Conservation (phyloP, 306 rosid species). For the Senna siamea region DNA sequence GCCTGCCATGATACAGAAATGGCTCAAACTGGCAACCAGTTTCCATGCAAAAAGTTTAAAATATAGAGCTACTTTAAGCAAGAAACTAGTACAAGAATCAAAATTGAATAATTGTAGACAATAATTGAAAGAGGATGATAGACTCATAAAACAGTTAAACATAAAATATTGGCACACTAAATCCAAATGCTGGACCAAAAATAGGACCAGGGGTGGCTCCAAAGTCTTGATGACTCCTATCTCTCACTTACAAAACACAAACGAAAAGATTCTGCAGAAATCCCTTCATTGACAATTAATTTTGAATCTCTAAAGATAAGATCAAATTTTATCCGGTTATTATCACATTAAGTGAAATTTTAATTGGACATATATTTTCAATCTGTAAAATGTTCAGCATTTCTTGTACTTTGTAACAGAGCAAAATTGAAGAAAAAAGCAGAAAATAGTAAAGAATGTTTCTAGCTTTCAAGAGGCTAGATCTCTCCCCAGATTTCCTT, state of each 20-base stretch:
- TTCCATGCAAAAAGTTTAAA: conserved; percentile 15
- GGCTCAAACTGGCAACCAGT: conserved; percentile 34
- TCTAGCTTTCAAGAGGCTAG: too few relatives aligned
- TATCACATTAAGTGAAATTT: conserved; percentile 18
- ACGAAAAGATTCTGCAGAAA: not conserved
- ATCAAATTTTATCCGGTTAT: conserved; percentile 10
- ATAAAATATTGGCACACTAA: not conserved
- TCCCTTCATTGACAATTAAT: conserved; percentile 15
- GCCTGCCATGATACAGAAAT: conserved; percentile 70
- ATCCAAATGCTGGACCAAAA: not conserved
- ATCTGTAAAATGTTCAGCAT: not conserved
- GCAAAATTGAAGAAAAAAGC: too few relatives aligned
- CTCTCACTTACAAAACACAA: not conserved
- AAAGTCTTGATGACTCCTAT: not conserved
- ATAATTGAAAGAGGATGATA: conserved; percentile 23
- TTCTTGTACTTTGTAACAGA: too few relatives aligned
- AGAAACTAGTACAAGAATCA: conserved; percentile 22
- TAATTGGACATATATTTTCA: not conserved
- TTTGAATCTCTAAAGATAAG: conserved; percentile 28
- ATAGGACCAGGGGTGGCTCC: not conserved
- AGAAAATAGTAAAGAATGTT: too few relatives aligned
- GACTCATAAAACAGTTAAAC: not conserved
- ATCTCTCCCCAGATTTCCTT: too few relatives aligned
- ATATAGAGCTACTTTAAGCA: not conserved
- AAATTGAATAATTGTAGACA: conserved; percentile 18